Conservation (phyloP, 2,329 filamentous ascomycete species). For the Curvularia eragrostidis region DNA sequence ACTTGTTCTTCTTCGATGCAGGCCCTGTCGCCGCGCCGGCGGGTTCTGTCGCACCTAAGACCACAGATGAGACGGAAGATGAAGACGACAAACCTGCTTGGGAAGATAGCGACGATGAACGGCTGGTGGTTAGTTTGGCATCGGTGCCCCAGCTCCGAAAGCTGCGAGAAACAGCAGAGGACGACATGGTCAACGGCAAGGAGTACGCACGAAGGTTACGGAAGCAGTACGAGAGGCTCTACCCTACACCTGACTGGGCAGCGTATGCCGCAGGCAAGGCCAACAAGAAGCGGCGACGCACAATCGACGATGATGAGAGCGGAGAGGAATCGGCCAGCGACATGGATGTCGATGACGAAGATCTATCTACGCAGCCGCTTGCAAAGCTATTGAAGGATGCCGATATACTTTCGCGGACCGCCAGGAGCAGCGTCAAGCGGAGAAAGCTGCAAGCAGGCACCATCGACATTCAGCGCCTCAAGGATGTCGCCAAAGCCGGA, state of each 20-base stretch:
- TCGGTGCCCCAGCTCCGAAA: slow-evolving; percentile 79
- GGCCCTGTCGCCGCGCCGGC: slow-evolving; percentile 57
- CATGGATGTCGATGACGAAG: slow-evolving; percentile 56
- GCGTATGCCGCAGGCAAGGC: slow-evolving; percentile 52
- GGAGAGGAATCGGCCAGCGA: slow-evolving; percentile 63
- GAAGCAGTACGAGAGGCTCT: slow-evolving; percentile 73
- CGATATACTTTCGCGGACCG: slow-evolving; percentile 65
- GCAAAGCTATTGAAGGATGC: slow-evolving; percentile 80
- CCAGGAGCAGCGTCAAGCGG: slow-evolving; percentile 61
- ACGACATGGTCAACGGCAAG: slow-evolving; percentile 84
- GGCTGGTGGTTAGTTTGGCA: slow-evolving; percentile 81
- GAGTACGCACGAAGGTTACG: slow-evolving; percentile 85
- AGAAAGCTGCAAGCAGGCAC: slow-evolving; percentile 84
- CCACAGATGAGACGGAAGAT: slow-evolving; percentile 50
- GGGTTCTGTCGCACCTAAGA: slow-evolving; percentile 50
- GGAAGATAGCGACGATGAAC: slow-evolving; percentile 96
- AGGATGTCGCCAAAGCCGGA: slow-evolving; percentile 82
- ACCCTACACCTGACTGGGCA: slow-evolving; percentile 69
- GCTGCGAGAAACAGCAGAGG: slow-evolving; percentile 77
- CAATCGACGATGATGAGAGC: slow-evolving; percentile 49
- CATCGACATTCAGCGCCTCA: slow-evolving; percentile 86
- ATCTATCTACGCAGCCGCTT: slow-evolving; percentile 74
- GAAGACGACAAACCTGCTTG: slow-evolving; percentile 67
- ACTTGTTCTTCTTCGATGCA: slow-evolving; percentile 85
- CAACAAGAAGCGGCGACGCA: slow-evolving; percentile 57